phyloP scores from a whole-genome alignment of 2,329 filamentous ascomycete species.

The Fusarium sambucinum region DNA sequence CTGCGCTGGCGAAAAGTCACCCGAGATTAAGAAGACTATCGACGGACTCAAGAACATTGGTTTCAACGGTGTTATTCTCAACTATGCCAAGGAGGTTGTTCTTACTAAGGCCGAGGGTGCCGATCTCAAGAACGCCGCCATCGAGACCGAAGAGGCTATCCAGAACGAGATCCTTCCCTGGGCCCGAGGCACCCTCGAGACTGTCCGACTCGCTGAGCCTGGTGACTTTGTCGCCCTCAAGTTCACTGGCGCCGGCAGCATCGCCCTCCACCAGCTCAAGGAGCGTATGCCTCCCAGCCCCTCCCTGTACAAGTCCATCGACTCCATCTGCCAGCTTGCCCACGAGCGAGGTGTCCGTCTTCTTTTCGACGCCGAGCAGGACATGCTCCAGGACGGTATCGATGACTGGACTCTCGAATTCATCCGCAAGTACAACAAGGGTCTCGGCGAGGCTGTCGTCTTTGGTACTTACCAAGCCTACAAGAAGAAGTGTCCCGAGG shows the following conservation, averaged over 20 bases:
- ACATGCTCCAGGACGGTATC: constrained; percentile 81
- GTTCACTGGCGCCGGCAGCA: constrained; percentile 84
- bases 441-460: constrained; percentile 73
- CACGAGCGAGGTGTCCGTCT: constrained; percentile 76
- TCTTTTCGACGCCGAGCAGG: constrained; percentile 89
- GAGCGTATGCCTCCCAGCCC: constrained; percentile 72
- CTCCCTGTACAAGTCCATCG: constrained; percentile 76
- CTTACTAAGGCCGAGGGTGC: constrained; percentile 67
- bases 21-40: constrained; percentile 76
- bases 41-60: constrained; percentile 77
- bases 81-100: constrained; percentile 86
- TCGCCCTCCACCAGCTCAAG: constrained; percentile 75
- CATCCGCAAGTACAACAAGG: constrained; percentile 80
- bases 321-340: constrained; percentile 80
- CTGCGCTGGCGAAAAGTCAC: constrained; percentile 81
- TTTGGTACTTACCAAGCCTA: constrained; percentile 87
- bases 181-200: constrained; percentile 79
- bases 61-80: constrained; percentile 85
- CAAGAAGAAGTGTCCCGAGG: constrained; percentile 70
- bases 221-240: constrained; percentile 77
- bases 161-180: constrained; percentile 75
- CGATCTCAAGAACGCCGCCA: constrained; percentile 59
- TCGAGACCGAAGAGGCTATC: constrained; percentile 63
- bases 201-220: constrained; percentile 73
- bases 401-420: constrained; percentile 84